These are phyloP conservation scores for Aspergillus saccharolyticus DNA, from an alignment of 495 filamentous ascomycete genomes.

Conservation along the genomic window DNA sequence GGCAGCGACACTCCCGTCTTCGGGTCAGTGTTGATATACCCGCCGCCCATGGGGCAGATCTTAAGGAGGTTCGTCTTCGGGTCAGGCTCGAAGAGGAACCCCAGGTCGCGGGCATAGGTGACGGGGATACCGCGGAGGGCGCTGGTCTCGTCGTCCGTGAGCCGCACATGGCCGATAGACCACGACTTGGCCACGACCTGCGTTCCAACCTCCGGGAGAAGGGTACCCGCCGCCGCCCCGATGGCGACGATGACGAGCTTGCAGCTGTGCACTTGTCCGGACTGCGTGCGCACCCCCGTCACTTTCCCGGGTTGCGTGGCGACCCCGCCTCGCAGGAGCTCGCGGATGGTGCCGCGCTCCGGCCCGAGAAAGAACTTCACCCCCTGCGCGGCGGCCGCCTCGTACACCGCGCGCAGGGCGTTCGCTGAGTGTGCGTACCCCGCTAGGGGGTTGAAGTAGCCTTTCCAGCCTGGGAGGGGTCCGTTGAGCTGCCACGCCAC, in stretches of 20 bases:
- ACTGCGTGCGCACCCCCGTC: slow-evolving; percentile 33
- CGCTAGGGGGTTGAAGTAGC: slow-evolving; percentile 51
- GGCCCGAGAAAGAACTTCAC: slow-evolving; percentile 35
- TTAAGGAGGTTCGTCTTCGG: slow-evolving; percentile 49
- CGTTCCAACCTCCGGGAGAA: slow-evolving; percentile 35
- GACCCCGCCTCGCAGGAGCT: slow-evolving; percentile 19
- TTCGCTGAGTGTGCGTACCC: slow-evolving; percentile 50
- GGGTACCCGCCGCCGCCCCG: slow-evolving; percentile 34
- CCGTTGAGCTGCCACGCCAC: slow-evolving; percentile 43
- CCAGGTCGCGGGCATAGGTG: slow-evolving; percentile 50
- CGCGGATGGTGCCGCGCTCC: slow-evolving; percentile 19
- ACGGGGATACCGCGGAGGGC: slow-evolving; percentile 49
- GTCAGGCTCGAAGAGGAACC: slow-evolving; percentile 58
- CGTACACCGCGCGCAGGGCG: slow-evolving; percentile 30
- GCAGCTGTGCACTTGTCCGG: slow-evolving; percentile 33
- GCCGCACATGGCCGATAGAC: slow-evolving; percentile 50
- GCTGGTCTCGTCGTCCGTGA: slow-evolving; percentile 47
- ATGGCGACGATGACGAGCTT: slow-evolving; percentile 39
- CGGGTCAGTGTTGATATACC: slow-evolving; percentile 46
- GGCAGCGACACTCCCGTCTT: slow-evolving; percentile 28
- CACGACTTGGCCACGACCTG: slow-evolving; percentile 47
- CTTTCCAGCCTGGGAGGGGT: slow-evolving; percentile 46
- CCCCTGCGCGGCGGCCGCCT: slow-evolving; percentile 24
- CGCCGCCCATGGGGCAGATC: slow-evolving; percentile 50
- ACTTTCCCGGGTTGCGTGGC: slow-evolving; percentile 10